Conservation (phyloP, 495 filamentous ascomycete genomes). For the Cetradonia linearis region DNA sequence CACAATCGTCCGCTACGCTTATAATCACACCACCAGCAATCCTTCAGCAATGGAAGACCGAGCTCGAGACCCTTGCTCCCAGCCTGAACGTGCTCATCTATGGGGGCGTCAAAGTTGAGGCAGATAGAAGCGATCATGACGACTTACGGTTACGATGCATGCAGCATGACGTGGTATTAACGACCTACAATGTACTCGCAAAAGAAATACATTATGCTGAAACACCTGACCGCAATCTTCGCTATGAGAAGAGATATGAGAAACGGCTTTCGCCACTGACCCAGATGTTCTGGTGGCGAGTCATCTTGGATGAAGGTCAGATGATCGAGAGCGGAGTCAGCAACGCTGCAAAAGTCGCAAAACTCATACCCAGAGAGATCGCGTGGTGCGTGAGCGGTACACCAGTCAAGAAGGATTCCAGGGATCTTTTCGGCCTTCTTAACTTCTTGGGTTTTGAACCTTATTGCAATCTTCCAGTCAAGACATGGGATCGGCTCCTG, state of each 20-base stretch:
- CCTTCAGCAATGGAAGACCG: slow-evolving; percentile 76
- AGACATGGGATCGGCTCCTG: slow-evolving; percentile 59
- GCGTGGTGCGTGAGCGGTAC: slow-evolving; percentile 94
- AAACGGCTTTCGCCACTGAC: slow-evolving; percentile 64
- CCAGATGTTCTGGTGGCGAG: slow-evolving; percentile 78
- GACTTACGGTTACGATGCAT: slow-evolving; percentile 42
- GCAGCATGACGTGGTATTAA: slow-evolving; percentile 67
- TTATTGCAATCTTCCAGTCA: slow-evolving; percentile 44
- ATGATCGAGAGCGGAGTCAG: slow-evolving; percentile 86
- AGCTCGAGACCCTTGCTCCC: slow-evolving; percentile 61
- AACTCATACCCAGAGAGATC: slow-evolving; percentile 69
- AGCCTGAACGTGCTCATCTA: slow-evolving; percentile 45
- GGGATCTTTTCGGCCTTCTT: slow-evolving; percentile 58
- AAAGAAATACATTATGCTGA: slow-evolving; percentile 66
- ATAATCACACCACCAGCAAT: slow-evolving; percentile 81
- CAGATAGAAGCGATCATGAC: slow-evolving; percentile 31
- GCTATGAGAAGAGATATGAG: slow-evolving; percentile 56
- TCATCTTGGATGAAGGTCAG: slow-evolving; percentile 90
- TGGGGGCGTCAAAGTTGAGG: slow-evolving; percentile 37
- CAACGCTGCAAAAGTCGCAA: slow-evolving; percentile 70
- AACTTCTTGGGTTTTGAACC: slow-evolving; percentile 73
- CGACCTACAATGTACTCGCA: slow-evolving; percentile 71
- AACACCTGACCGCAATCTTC: slow-evolving; percentile 54
- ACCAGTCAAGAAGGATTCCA: slow-evolving; percentile 67
- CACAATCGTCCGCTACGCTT: slow-evolving; percentile 54